A percentile compares a stretch with the other conserved stretches of the same genome.
Conservation (phyloP, 495 filamentous ascomycete genomes). For the Penicillium coprophilum region DNA sequence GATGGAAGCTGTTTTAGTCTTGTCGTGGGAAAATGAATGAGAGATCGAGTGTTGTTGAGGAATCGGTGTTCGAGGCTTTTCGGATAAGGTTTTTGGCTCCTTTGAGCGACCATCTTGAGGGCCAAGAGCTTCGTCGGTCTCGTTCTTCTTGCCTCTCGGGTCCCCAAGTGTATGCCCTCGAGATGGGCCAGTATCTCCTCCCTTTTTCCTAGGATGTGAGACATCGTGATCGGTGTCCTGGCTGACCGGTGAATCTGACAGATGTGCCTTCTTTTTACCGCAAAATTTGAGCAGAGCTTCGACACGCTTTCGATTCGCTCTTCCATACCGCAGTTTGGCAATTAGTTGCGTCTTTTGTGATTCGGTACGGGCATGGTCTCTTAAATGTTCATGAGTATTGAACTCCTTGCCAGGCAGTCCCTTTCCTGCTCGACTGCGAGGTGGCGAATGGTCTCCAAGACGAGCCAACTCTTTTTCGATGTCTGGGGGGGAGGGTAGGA, state of each 20-base stretch:
- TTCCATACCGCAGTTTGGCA: slow-evolving; percentile 44
- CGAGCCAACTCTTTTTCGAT: slow-evolving; percentile 49
- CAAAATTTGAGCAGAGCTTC: slow-evolving; percentile 46
- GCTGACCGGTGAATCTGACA: slow-evolving; percentile 28
- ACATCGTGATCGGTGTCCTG: slow-evolving; percentile 27
- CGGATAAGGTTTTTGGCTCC: slow-evolving; percentile 23
- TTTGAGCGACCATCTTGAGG: slow-evolving; percentile 19
- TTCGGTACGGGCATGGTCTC: not conserved
- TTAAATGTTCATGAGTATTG: slow-evolving; percentile 1
- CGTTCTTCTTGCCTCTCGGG: slow-evolving; percentile 21
- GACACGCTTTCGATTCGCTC: slow-evolving; percentile 42
- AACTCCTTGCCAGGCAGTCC: slow-evolving; percentile 15
- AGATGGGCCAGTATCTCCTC: slow-evolving; percentile 2
- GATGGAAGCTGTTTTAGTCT: slow-evolving; percentile 24
- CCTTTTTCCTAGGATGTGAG: slow-evolving; percentile 19
- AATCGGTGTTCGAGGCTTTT: slow-evolving; percentile 32
- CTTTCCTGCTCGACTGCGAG: slow-evolving; percentile 12
- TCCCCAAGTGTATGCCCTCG: slow-evolving; percentile 15
- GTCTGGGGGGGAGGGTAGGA: slow-evolving; percentile 47
- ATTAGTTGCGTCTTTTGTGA: slow-evolving; percentile 24
- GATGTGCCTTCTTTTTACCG: slow-evolving; percentile 38
- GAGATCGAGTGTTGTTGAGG: slow-evolving; percentile 9
- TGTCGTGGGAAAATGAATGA: slow-evolving; percentile 26
- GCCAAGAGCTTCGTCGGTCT: slow-evolving; percentile 17
- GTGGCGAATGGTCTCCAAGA: slow-evolving; percentile 27